phyloP scores from a whole-genome alignment of 192 early-diverging fungal genomes.

The Dissophora globulifera region DNA sequence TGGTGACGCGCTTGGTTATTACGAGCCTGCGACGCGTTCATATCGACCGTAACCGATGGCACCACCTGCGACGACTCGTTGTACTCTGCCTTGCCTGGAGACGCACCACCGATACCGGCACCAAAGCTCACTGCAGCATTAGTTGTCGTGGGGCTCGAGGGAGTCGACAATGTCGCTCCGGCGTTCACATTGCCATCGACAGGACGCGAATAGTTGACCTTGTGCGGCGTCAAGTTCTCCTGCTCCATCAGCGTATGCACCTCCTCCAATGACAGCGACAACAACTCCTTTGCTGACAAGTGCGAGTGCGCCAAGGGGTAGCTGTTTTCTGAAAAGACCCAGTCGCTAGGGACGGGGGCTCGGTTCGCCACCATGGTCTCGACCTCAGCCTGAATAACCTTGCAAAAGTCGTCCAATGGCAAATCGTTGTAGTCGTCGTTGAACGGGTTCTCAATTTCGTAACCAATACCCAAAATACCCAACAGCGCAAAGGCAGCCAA shows the following conservation, averaged over 20 bases:
- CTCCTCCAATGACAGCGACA: slow-evolving; percentile 36
- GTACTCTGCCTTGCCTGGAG: no score
- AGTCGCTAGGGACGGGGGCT: slow-evolving; percentile 30
- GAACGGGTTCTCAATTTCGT: slow-evolving; percentile 95
- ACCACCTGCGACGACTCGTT: no score
- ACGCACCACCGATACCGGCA: no score
- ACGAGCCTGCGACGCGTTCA: no score
- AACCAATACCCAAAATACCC: slow-evolving; percentile 87
- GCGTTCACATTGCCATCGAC: slow-evolving; percentile 22
- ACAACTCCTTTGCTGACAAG: slow-evolving; percentile 49
- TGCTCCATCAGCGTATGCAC: slow-evolving; percentile 44
- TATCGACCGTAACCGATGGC: no score
- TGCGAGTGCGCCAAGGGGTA: slow-evolving; percentile 36
- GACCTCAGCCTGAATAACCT: slow-evolving; percentile 49
- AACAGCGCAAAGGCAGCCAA: slow-evolving; percentile 79
- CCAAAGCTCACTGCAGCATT: no score
- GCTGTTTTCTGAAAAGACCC: slow-evolving; percentile 55
- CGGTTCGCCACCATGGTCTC: slow-evolving; percentile 33
- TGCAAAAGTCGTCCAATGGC: slow-evolving; percentile 66
- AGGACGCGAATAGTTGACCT: slow-evolving; percentile 21
- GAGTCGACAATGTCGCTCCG: no score
- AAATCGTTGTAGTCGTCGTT: slow-evolving; percentile 83
- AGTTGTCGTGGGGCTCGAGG: no score
- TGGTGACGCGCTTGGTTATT: no score
- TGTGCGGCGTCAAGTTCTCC: neutral